Conservation (phyloP, 305 asterid genomes). For the Solanum hybrid region DNA sequence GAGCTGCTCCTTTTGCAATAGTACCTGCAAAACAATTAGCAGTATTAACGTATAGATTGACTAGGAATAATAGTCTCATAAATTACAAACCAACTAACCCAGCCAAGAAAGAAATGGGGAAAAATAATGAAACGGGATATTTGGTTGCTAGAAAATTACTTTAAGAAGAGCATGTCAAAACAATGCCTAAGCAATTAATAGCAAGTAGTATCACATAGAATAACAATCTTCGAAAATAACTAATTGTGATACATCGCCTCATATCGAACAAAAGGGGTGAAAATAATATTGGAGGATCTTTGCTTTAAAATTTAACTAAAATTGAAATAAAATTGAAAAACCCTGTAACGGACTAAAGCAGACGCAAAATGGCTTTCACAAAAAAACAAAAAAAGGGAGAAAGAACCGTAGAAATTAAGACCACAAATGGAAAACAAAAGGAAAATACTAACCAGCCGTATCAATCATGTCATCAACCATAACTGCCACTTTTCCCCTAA, state of each 20-base stretch:
- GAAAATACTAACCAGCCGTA: constrained; percentile 69
- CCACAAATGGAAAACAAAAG: constrained; percentile 1
- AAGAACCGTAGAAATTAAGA: neutral
- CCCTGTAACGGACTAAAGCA: neutral
- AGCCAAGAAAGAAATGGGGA: neutral
- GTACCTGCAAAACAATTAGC: constrained; percentile 46
- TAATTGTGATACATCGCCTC: neutral
- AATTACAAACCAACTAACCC: neutral
- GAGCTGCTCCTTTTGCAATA: constrained; percentile 85
- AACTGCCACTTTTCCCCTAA: constrained; percentile 88
- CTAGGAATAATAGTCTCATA: neutral
- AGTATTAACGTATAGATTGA: neutral
- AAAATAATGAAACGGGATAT: neutral
- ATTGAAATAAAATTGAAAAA: neutral
- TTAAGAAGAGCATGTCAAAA: neutral
- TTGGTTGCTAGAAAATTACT: neutral
- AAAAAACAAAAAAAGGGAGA: neutral
- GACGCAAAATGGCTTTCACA: neutral
- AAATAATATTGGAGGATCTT: neutral
- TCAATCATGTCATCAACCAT: constrained; percentile 99
- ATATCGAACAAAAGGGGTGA: neutral
- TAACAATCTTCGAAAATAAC: neutral
- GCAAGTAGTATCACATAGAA: neutral
- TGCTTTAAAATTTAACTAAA: neutral
- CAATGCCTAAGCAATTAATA: neutral